Conservation (phyloP, 2,329 filamentous ascomycete species). For the Microascus cirrosus region DNA sequence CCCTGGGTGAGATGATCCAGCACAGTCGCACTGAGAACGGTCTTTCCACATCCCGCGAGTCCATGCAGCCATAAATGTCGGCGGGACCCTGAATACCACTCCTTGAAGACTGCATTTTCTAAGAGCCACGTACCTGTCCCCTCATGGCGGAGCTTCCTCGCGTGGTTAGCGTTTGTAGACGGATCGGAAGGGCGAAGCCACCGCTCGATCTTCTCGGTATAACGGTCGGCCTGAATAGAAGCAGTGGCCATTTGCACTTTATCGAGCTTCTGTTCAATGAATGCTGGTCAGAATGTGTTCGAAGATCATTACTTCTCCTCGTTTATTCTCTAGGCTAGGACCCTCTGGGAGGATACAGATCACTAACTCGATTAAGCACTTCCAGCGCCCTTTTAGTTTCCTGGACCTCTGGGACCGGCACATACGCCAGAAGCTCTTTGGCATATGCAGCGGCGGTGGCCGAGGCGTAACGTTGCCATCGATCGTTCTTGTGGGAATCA, state of each 20-base stretch:
- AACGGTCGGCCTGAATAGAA: background rate
- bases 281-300: background rate
- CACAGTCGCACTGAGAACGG: no score
- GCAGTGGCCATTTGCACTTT: no score
- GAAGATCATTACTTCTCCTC: background rate
- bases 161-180: conserved; percentile 6
- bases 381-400: conserved; percentile 2
- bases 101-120: no score
- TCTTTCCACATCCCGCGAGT: no score
- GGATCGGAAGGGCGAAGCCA: conserved; percentile 9
- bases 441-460: conserved; percentile 18
- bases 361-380: background rate
- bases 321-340: no score
- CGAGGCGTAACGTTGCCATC: conserved; percentile 18
- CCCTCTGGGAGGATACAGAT: background rate
- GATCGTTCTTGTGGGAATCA: no score
- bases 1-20: no score
- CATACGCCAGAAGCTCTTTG: conserved; percentile 11
- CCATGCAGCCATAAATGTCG: no score
- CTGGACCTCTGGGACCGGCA: conserved; percentile 8
- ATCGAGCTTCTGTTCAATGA: background rate
- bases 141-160: conserved; percentile 7
- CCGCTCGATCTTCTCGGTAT: conserved; percentile 1
- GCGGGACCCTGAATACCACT: no score
- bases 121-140: no score